Conservation (phyloP, 2,329 filamentous ascomycete genomes). For the Hyphodiscus sp. region DNA sequence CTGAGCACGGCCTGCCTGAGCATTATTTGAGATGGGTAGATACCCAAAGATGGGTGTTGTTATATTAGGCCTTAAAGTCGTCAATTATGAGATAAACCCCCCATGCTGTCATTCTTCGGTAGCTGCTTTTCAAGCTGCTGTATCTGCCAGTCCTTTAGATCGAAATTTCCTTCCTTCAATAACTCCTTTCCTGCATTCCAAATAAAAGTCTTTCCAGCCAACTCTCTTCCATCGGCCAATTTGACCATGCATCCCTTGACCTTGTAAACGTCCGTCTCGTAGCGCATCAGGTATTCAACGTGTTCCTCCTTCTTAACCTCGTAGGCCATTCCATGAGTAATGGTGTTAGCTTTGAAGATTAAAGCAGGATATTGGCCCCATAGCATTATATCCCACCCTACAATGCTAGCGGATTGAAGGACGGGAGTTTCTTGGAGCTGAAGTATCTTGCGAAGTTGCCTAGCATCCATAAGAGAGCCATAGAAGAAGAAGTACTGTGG, state of each 20-base stretch:
- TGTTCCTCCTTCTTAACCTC: slow-evolving; percentile 13
- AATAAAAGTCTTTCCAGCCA: slow-evolving; percentile 12
- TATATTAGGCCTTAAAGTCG: too few species aligned
- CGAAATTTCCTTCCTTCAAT: slow-evolving; percentile 13
- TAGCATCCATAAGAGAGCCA: slow-evolving; percentile 29
- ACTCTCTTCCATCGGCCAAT: slow-evolving; percentile 15
- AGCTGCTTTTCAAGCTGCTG: too few species aligned
- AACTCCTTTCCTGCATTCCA: slow-evolving; percentile 7
- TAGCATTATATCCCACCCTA: slow-evolving; percentile 27
- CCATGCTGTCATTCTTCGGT: too few species aligned
- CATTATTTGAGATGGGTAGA: too few species aligned
- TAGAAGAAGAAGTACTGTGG: slow-evolving; percentile 30
- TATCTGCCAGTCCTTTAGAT: too few species aligned
- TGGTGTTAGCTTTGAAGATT: slow-evolving; percentile 10
- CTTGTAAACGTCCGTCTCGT: slow-evolving; percentile 13
- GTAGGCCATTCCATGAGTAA: slow-evolving; percentile 15
- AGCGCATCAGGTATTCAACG: slow-evolving; percentile 10
- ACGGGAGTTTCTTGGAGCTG: slow-evolving; percentile 19
- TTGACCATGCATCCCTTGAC: slow-evolving; percentile 11
- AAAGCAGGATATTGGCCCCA: slow-evolving; percentile 31
- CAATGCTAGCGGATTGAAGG: slow-evolving; percentile 21
- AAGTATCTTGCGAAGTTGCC: slow-evolving; percentile 27
- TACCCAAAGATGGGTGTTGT: too few species aligned
- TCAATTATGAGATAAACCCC: too few species aligned
- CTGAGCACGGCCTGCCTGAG: too few species aligned